phyloP scores from a whole-genome alignment of 768 basidiomycete species.

The Lactifluus echinatus region DNA sequence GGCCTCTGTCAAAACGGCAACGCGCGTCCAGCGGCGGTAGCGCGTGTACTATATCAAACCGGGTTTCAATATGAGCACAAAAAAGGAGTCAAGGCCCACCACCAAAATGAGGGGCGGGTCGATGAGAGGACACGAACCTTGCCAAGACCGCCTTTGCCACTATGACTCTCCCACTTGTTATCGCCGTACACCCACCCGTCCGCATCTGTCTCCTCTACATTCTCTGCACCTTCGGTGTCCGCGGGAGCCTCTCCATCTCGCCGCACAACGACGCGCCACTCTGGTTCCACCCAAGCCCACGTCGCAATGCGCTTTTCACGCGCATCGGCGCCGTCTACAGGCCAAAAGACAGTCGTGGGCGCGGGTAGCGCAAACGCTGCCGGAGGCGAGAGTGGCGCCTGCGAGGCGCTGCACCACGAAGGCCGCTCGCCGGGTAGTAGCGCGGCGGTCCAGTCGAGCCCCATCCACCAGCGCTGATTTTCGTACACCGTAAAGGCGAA shows the following conservation, averaged over 20 bases:
- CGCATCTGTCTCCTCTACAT: slow-evolving; percentile 57
- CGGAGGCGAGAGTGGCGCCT: slow-evolving; percentile 59
- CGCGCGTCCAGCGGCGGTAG: slow-evolving; percentile 76
- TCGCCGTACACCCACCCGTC: slow-evolving; percentile 94
- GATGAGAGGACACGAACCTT: slow-evolving; percentile 40
- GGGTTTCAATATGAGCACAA: neutral
- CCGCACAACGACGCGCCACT: slow-evolving; percentile 73
- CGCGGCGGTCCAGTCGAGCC: slow-evolving; percentile 91
- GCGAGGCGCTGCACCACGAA: slow-evolving; percentile 63
- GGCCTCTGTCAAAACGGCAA: slow-evolving; percentile 68
- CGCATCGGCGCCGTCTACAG: slow-evolving; percentile 31
- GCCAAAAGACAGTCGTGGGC: slow-evolving; percentile 47
- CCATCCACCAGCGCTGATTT: slow-evolving; percentile 98
- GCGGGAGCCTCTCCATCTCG: slow-evolving; percentile 39
- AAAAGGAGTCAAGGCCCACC: neutral
- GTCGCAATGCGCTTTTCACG: slow-evolving; percentile 62
- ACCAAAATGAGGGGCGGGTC: neutral
- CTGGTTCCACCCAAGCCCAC: slow-evolving; percentile 88
- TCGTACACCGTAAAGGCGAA: slow-evolving; percentile 90
- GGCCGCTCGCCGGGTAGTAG: slow-evolving; percentile 85
- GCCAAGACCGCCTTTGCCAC: slow-evolving; percentile 73
- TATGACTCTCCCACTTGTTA: slow-evolving; percentile 87
- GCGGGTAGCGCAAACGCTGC: slow-evolving; percentile 60
- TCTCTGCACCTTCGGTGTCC: slow-evolving; percentile 27
- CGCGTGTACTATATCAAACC: slow-evolving; percentile 61